Evolutionary conservation across 225 moss, liverwort and hornwort genomes (phyloP), one percentile per base, ranked within the genome.

Genomic region (Bryoerythrophyllum caledonicum): DNA sequence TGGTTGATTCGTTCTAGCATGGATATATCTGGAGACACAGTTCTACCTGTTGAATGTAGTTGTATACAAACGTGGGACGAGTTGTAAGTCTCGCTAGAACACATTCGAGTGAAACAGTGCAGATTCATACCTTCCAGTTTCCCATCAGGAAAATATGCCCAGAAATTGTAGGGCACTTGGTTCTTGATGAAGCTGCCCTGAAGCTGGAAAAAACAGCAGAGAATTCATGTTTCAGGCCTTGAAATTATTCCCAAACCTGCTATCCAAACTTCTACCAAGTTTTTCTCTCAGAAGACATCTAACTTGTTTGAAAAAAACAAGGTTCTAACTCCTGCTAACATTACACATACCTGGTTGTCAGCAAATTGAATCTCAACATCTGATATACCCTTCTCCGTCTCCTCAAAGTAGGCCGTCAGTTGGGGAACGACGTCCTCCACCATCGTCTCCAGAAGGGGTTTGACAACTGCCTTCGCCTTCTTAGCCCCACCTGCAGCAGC

Each of bases 71-170:
- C 54, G 54, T 25, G 20, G 19, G 24, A 67, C 32, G 67, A 51
- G 57, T 44, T 26, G 51, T 21, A 35, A 41, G 35, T 37, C 58
- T 24, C 41, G 35, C 43, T 35, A 5, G n/a, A 44, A 44, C 20
- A 74, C 10, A 41, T 53, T 11, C 54, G 4, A 41, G 48, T 62
- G 71, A 57, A 49, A 49, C 66, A 67, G 34, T 34, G 55, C 30
- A 57, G 32, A 25, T 55, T 57, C 82, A 32, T 90, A 94, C 97
- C 99, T 82, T 95, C 91, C 58, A 95, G 38, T 72, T 84, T 87
- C 25, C 95, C 99, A 79, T 99, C 95, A 20, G 93, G 91, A 72
- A 99, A 99, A 72, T 88, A 93, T 26, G 75, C 95, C 93, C 93
- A 99, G 75, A 91, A 89, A 77, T 87, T 86, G 83, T 93, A 91